These are phyloP conservation scores for Annulohypoxylon maeteangense DNA, from an alignment of 495 filamentous ascomycete genomes.

Conservation along the genomic window DNA sequence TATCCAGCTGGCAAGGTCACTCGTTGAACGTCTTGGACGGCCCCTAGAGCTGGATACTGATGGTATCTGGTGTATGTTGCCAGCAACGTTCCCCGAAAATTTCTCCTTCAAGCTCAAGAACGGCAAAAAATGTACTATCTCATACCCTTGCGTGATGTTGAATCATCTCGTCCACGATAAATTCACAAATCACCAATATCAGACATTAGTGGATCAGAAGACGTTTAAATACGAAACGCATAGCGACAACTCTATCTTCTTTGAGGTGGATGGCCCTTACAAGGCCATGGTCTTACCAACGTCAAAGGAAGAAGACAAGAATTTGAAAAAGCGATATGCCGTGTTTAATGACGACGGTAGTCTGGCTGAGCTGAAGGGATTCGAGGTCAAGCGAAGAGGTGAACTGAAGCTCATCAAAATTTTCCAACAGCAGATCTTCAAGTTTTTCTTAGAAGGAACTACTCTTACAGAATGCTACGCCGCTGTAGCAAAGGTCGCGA, in stretches of 20 bases:
- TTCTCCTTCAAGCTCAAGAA: constrained; percentile 93
- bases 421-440: constrained; percentile 99
- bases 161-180: constrained; percentile 95
- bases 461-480: constrained; percentile 90
- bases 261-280: constrained; percentile 98
- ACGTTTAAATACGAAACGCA: constrained; percentile 92
- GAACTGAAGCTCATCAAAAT: constrained; percentile 99
- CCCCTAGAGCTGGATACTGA: constrained; percentile 98
- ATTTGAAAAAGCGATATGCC: constrained; percentile 98
- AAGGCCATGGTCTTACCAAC: constrained; percentile 97
- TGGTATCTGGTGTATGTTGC: constrained; percentile 99
- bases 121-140: constrained; percentile 94
- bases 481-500: constrained; percentile 93
- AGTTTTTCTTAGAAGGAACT: constrained; percentile 93
- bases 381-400: constrained; percentile 97
- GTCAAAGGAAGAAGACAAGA: constrained; percentile 98
- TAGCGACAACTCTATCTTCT: constrained; percentile 99
- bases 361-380: constrained; percentile 96
- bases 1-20: constrained; percentile 94
- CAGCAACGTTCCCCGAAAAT: constrained; percentile 96
- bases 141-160: constrained; percentile 98
- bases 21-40: constrained; percentile 93
- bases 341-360: constrained; percentile 99
- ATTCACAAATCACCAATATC: constrained; percentile 98
- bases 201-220: constrained; percentile 80